Base-by-base conservation (phyloP, 345 rosid genomes). In the Gossypium longicalyx region DNA sequence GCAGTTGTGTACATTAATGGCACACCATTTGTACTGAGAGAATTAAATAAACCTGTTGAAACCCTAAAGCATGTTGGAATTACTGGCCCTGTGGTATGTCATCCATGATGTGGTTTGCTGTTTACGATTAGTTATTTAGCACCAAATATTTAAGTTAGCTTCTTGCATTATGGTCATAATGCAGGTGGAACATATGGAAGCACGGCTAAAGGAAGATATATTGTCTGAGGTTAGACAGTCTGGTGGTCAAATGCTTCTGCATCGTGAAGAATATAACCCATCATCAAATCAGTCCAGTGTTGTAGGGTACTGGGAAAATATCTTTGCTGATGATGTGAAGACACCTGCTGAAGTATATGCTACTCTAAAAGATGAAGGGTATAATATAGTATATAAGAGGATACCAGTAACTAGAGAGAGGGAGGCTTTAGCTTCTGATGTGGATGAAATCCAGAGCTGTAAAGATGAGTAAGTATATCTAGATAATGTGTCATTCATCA, bases 331-430 rank as follows among this genome's bases (percentile, higher is more conserved):
- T 56, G 86, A 88, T 78, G 93, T 95, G 80, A 93, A 89, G 85
- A 89, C 98, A 73, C 93, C 98, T 73, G 90, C 96, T 22, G 99
- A 95, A 86, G 94, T 93, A 15, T 93, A 95, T 76, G 83, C 91
- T 77, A 87, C 90, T 76, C 79, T 95, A 52, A 82, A 83, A 78
- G 89, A 82, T 22, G 92, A 90, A 75, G 88, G 90, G 23, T 93
- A 89, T 83, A 88, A 86, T 77, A 83, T 95, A 56, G 70, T 77
- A 8, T 91, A 91, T 77, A 74, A 87, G 77, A 93, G 98, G 85
- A 91, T 93, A 83, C 98, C 99, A n/a, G 80, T 95, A 69, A 91
- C 99, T 16, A 79, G 98, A 83, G 98, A 92, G 84, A 94, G 90
- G 84, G 97, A 89, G 44, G 91, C 98, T 65, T 83, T 95, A 74